Base-by-base conservation (phyloP, 139 green algal species). In the Chlamydomonas asymmetrica region DNA sequence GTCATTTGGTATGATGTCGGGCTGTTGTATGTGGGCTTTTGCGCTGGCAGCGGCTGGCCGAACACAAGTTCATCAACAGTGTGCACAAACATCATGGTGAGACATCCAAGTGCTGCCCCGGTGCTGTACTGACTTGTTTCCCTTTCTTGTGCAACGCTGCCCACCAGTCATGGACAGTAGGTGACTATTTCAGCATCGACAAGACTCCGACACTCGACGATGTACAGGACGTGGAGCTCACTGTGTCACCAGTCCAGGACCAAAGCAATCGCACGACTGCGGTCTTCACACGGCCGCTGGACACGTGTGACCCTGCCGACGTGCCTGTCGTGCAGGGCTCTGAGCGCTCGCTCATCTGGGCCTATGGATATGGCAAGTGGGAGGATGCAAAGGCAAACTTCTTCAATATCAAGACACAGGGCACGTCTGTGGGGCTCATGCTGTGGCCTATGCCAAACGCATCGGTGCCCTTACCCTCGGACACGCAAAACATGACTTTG, bases 231-330 rank as follows among this genome's bases (percentile, higher is more conserved):
- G 41, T 67, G 29, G 69, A 29, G 1, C 38, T 40, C 1, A n/a
- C 66, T 54, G 69, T 75, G 4, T 32, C 43, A n/a, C 65, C 65
- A 1, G 18, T 22, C 43, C 38, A 56, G 20, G 40, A 60, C 41
- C 45, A 68, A 23, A 39, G 57, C 39, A 76, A 76, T 41, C 57
- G 61, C 57, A 76, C 70, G 40, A 39, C 68, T 31, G 71, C 71
- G 1, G 10, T 70, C 16, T 68, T 48, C 37, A 45, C 56, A 31
- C 71, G 71, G 23, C 71, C 71, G 23, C 59, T 77, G 41, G 71
- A 77, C 59, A 63, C 59, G 5, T 77, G 71, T 43, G 71, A 77
- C 43, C 6, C 23, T 25, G 57, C 64, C 59, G 70, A 76, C 13
- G 54, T 48, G 31, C 29, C 57, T 10, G 31, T 76, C 1, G 66